Percentiles rank a stretch among this genome's conserved stretches.
Conservation (phyloP, 257 asterid species). For the Petunia secreta region DNA sequence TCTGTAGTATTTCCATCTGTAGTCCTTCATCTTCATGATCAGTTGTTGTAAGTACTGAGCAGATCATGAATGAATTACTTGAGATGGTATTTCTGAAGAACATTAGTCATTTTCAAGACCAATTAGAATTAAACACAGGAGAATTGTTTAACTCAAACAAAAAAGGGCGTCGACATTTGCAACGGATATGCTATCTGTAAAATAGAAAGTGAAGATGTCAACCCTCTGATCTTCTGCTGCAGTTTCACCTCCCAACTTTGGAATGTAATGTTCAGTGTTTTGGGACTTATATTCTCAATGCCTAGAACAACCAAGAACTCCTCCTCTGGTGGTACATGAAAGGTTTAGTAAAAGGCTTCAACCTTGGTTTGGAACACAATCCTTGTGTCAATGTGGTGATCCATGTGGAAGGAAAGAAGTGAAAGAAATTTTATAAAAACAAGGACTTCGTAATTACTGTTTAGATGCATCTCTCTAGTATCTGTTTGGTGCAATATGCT, state of each 20-base stretch:
- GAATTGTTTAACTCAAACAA: not conserved
- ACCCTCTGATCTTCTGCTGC: not conserved
- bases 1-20: conserved; percentile 23
- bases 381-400: conserved; percentile 7
- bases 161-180: not conserved
- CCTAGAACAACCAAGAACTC: conserved; percentile 10
- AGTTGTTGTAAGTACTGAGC: conserved; percentile 5
- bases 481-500: not conserved
- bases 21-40: conserved; percentile 11
- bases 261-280: not conserved
- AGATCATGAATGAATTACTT: conserved; percentile 19
- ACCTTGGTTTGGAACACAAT: conserved; percentile 2
- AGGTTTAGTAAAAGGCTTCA: conserved; percentile 5
- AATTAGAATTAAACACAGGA: conserved; percentile 2
- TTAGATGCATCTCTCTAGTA: not conserved
- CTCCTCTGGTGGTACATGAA: not conserved
- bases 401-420: conserved; percentile 19
- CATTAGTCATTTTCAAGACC: conserved; percentile 22
- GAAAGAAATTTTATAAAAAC: not conserved
- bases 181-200: not conserved
- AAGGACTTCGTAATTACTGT: not conserved
- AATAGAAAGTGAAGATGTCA: conserved; percentile 19
- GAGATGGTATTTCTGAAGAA: conserved; percentile 6
- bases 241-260: conserved; percentile 21
- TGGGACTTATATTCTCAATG: conserved; percentile 1